Percentiles rank a stretch among this genome's conserved stretches.
Conservation (phyloP, 139 green algal species). For the Chlorella sp. region DNA sequence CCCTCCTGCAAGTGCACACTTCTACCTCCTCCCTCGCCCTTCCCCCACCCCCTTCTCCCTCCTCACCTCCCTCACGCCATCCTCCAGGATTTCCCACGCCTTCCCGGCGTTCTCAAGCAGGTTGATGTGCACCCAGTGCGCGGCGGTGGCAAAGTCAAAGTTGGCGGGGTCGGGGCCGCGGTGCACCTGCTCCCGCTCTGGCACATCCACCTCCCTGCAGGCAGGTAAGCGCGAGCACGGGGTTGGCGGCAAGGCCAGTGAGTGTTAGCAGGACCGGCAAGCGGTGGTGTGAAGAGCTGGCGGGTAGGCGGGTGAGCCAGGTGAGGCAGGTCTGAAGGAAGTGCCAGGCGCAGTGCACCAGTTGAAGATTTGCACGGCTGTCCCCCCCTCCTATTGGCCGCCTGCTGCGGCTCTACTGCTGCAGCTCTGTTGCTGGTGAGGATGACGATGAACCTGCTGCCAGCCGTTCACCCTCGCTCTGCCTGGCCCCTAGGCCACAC, state of each 20-base stretch:
- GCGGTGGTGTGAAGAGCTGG: too few relatives aligned
- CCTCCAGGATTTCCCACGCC: slow-evolving; percentile 51
- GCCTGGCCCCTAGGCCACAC: not conserved
- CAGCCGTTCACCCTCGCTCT: not conserved
- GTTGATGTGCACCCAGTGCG: slow-evolving; percentile 41
- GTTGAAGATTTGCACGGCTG: too few relatives aligned
- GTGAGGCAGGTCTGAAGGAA: not conserved
- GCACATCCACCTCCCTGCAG: slow-evolving; percentile 66
- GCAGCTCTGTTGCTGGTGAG: not conserved
- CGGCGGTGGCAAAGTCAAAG: slow-evolving; percentile 36
- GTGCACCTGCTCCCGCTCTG: slow-evolving; percentile 87
- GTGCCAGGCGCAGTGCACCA: too few relatives aligned
- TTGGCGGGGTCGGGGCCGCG: slow-evolving; percentile 20
- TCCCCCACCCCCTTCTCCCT: not conserved
- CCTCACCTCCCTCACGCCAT: slow-evolving; percentile 64
- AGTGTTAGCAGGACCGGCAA: not conserved
- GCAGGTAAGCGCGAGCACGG: not conserved
- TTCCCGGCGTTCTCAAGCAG: not conserved
- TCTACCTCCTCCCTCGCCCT: not conserved
- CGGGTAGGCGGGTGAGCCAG: not conserved
- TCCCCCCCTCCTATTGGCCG: not conserved
- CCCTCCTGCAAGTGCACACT: not conserved
- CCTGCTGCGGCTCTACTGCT: not conserved
- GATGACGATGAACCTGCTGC: not conserved
- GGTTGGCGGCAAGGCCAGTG: not conserved